phyloP scores from a whole-genome alignment of 1,284 basidiomycete species.

The Phellopilus nigrolimitatus region DNA sequence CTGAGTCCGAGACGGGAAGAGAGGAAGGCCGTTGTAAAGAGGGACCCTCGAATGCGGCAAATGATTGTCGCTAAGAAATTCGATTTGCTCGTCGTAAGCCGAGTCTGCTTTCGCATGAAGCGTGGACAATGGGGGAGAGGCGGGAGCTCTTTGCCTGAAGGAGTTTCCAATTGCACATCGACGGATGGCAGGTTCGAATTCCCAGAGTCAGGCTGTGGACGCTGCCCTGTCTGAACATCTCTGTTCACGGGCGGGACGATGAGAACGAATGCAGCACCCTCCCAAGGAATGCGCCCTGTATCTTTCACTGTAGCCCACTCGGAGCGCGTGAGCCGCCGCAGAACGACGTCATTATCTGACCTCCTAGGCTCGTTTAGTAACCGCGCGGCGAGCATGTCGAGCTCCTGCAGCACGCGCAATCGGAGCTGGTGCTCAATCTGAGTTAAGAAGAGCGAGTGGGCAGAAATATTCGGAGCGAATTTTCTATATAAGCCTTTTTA shows the following conservation, averaged over 20 bases:
- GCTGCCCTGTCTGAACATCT: constrained; percentile 42
- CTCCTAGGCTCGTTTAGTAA: constrained; percentile 32
- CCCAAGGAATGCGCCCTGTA: constrained; percentile 43
- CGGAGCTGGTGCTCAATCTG: constrained; percentile 64
- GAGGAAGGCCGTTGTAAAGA: constrained; percentile 56
- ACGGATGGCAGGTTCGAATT: constrained; percentile 37
- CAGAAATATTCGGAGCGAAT: constrained; percentile 28
- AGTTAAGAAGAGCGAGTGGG: constrained; percentile 37
- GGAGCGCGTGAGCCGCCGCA: constrained; percentile 56
- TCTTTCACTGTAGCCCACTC: constrained; percentile 52
- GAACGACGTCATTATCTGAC: constrained; percentile 31
- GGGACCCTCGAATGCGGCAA: constrained; percentile 48
- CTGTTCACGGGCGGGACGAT: constrained; percentile 66
- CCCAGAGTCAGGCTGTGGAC: constrained; percentile 40
- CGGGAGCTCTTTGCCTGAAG: neutral
- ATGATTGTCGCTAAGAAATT: constrained; percentile 21
- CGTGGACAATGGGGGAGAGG: constrained; percentile 5
- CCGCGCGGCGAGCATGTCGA: constrained; percentile 49
- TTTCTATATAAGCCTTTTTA: constrained; percentile 29
- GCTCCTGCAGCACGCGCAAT: constrained; percentile 66
- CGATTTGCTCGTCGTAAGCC: constrained; percentile 5
- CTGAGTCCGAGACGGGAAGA: constrained; percentile 57
- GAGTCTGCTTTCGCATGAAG: neutral
- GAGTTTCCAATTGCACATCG: neutral
- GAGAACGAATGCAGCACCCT: constrained; percentile 55